A percentile compares a stretch with the other conserved stretches of the same genome.
phyloP scores from a whole-genome alignment of 164 flowering plant genomes.

The Houttuynia cordata region DNA sequence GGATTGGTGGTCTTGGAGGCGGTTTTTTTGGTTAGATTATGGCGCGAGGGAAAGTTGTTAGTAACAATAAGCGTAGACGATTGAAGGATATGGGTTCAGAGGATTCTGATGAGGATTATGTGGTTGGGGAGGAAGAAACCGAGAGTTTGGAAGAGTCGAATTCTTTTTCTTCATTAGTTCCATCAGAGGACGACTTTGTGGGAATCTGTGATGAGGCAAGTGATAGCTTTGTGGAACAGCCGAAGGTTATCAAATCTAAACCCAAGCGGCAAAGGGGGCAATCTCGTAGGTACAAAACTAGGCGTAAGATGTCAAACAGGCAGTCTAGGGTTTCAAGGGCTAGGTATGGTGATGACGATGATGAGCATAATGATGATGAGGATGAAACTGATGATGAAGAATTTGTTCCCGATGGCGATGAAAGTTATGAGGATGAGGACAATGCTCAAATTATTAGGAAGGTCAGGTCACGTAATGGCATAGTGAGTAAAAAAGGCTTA shows the following conservation, averaged over 20 bases:
- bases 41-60: not conserved
- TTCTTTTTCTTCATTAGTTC: constrained; percentile 26
- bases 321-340: constrained; percentile 6
- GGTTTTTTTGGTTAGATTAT: not conserved
- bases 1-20: not conserved
- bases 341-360: constrained; percentile 22
- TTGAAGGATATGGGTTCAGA: constrained; percentile 35
- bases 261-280: constrained; percentile 1
- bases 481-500: constrained; percentile 16
- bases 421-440: constrained; percentile 46
- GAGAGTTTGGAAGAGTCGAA: constrained; percentile 28
- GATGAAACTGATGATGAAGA: constrained; percentile 55
- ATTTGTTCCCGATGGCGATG: constrained; percentile 43
- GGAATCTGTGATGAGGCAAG: not conserved
- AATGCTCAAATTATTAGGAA: not conserved
- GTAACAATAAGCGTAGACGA: not conserved
- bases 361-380: constrained; percentile 25
- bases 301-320: not conserved
- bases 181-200: constrained; percentile 34
- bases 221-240: constrained; percentile 13
- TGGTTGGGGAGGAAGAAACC: constrained; percentile 37
- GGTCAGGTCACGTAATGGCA: constrained; percentile 1
- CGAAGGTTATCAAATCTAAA: constrained; percentile 20
- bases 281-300: not conserved
- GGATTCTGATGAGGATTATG: constrained; percentile 88